Conservation (phyloP, 73 alveolate species). For the Paramecium octaurelia region DNA sequence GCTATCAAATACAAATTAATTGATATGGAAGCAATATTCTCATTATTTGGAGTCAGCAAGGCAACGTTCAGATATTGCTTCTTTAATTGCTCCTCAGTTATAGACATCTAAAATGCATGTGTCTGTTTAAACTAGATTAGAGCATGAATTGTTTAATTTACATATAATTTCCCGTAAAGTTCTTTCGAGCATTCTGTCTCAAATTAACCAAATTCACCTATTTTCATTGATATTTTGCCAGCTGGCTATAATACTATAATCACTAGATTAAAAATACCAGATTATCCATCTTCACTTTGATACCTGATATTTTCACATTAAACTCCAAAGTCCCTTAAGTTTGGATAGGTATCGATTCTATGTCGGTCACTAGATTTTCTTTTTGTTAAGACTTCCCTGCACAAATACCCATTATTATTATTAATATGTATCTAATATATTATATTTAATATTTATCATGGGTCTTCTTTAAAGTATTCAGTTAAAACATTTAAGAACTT, state of each 20-base stretch:
- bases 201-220: background rate
- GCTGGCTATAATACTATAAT: constrained; percentile 18
- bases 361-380: background rate
- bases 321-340: constrained; percentile 1
- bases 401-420: constrained; percentile 22
- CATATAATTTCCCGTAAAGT: constrained; percentile 40
- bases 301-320: background rate
- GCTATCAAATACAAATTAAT: background rate
- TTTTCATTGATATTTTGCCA: background rate
- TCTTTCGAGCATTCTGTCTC: constrained; percentile 29
- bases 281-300: background rate
- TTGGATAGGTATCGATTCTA: background rate
- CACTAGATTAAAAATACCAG: background rate
- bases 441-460: background rate
- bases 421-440: background rate
- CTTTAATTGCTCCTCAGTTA: background rate
- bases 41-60: background rate
- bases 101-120: background rate
- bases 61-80: background rate
- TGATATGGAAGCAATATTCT: background rate
- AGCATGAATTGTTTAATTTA: background rate
- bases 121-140: background rate
- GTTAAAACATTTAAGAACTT: background rate
- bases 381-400: background rate
- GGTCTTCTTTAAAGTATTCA: background rate